phyloP scores from a whole-genome alignment of 768 basidiomycete genomes.

The Pleurotus sapidus region DNA sequence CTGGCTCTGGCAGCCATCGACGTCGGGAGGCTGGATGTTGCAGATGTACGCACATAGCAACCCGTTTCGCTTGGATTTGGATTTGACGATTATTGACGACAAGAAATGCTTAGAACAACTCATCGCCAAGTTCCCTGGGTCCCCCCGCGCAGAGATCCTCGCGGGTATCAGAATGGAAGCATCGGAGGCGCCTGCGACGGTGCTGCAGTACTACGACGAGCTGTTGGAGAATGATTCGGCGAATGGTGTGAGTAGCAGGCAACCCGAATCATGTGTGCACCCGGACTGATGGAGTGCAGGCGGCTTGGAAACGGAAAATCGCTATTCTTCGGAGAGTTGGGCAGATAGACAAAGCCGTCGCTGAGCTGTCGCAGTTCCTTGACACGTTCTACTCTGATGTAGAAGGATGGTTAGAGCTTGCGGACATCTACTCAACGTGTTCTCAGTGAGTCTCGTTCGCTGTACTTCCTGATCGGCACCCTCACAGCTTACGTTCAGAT shows the following conservation, averaged over 20 bases:
- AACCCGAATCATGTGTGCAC: not conserved
- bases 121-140: conserved; percentile 65
- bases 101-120: conserved; percentile 67
- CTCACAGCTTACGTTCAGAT: conserved; percentile 39
- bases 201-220: conserved; percentile 63
- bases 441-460: conserved; percentile 53
- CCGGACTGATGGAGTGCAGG: conserved; percentile 31
- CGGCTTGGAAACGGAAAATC: conserved; percentile 79
- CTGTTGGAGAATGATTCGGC: conserved; percentile 63
- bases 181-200: conserved; percentile 51
- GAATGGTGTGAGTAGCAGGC: conserved; percentile 54
- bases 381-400: conserved; percentile 89
- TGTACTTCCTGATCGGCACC: not conserved
- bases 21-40: conserved; percentile 65
- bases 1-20: conserved; percentile 77
- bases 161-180: conserved; percentile 79
- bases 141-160: conserved; percentile 77
- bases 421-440: conserved; percentile 73
- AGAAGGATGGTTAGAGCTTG: conserved; percentile 86
- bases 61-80: not conserved
- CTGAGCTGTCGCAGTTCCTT: conserved; percentile 68
- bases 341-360: conserved; percentile 61
- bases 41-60: conserved; percentile 55
- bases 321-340: conserved; percentile 65
- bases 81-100: conserved; percentile 21